phyloP scores from a whole-genome alignment of 768 basidiomycete species.

The Calocera viscosa region DNA sequence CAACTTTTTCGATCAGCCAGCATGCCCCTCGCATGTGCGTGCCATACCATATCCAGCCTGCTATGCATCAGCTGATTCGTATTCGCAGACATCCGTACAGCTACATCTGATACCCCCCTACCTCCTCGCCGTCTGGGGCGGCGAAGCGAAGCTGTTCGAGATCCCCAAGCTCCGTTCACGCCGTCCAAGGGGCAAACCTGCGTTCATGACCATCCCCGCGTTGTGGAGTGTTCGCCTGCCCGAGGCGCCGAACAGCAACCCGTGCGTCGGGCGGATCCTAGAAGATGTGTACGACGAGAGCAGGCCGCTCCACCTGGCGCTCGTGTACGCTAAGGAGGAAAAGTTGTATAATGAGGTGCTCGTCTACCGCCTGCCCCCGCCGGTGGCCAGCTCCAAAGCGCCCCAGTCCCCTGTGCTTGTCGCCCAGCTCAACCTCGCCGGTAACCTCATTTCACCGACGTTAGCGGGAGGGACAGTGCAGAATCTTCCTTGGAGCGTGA shows the following conservation, averaged over 20 bases:
- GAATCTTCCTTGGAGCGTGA: neutral
- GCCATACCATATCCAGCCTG: neutral
- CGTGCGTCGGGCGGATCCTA: neutral
- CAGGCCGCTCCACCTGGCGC: neutral
- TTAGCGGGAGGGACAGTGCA: neutral
- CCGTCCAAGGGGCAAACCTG: neutral
- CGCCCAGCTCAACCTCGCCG: no score
- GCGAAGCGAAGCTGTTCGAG: neutral
- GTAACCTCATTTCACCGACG: no score
- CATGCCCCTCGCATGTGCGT: neutral
- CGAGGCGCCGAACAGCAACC: neutral
- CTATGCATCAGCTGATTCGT: neutral
- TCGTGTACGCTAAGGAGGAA: neutral
- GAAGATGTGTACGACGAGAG: neutral
- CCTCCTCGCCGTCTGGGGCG: neutral
- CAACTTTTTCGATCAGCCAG: conserved; percentile 1
- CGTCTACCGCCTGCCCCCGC: no score
- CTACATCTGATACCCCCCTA: neutral
- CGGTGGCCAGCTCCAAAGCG: no score
- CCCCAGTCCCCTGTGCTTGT: no score
- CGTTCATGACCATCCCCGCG: neutral
- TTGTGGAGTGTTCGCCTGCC: neutral
- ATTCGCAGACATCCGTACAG: neutral
- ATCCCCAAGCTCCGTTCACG: neutral
- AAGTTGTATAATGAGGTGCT: neutral